phyloP scores from a whole-genome alignment of 169 alveolate species.

The Plasmodium falciparum region DNA sequence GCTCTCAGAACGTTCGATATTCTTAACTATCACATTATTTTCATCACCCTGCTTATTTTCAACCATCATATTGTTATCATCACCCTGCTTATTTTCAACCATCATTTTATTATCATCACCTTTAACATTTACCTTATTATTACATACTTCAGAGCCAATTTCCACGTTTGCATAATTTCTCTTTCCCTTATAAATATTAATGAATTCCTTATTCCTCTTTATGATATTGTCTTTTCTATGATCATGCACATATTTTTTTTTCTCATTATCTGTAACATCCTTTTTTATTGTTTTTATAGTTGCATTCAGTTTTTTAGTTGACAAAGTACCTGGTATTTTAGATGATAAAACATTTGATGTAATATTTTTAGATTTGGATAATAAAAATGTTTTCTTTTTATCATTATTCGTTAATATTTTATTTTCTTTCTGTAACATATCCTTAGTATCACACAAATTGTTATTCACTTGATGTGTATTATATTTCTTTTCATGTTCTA shows the following conservation, averaged over 20 bases:
- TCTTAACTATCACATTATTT: too few species aligned
- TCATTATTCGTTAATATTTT: too few species aligned
- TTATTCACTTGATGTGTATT: neutral
- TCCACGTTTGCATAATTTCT: neutral
- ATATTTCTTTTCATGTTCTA: neutral
- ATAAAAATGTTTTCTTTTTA: neutral
- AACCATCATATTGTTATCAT: too few species aligned
- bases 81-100: too few species aligned
- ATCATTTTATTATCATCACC: too few species aligned
- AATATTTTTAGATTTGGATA: neutral
- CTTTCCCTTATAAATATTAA: neutral
- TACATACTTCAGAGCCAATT: too few species aligned
- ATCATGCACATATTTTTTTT: neutral
- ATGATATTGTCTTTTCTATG: neutral
- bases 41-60: too few species aligned
- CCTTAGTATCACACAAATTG: neutral
- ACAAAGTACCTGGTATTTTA: neutral
- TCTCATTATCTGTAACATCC: constrained; percentile 10
- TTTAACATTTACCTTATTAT: too few species aligned
- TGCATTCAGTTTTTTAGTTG: neutral
- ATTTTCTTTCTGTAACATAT: too few species aligned
- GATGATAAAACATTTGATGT: constrained; percentile 26
- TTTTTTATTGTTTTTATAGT: constrained; percentile 33
- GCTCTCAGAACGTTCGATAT: too few species aligned
- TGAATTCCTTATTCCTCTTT: constrained; percentile 1